Conservation (phyloP, 2,329 filamentous ascomycete species). For the Exophiala sp. region DNA sequence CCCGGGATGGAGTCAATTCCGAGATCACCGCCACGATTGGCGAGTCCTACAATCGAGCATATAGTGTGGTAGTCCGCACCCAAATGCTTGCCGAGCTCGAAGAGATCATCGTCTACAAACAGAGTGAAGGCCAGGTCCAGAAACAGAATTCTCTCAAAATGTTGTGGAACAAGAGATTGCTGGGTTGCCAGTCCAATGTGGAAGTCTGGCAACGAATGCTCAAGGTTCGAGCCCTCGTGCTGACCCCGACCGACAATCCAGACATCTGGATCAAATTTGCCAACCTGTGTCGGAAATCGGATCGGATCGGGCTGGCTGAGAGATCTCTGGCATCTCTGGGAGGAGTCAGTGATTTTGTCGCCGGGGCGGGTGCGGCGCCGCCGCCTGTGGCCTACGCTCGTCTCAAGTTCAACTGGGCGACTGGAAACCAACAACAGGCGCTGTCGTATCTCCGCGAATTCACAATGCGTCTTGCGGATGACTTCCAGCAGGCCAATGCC, state of each 20-base stretch:
- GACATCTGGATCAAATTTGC: conserved; percentile 99
- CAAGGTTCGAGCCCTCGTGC: conserved; percentile 85
- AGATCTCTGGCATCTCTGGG: conserved; percentile 91
- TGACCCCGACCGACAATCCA: conserved; percentile 86
- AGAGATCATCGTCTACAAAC: conserved; percentile 97
- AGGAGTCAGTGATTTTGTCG: conserved; percentile 43
- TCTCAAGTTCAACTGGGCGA: conserved; percentile 94
- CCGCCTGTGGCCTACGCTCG: conserved; percentile 93
- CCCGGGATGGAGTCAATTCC: conserved; percentile 86
- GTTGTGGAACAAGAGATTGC: conserved; percentile 92
- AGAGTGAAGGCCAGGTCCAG: conserved; percentile 68
- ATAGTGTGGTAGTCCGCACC: conserved; percentile 94
- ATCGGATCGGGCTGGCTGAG: conserved; percentile 87
- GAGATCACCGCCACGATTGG: conserved; percentile 94
- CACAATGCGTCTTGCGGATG: conserved; percentile 54
- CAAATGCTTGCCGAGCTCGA: conserved; percentile 99
- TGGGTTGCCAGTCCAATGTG: conserved; percentile 92
- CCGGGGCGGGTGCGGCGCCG: conserved; percentile 38
- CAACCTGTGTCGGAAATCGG: conserved; percentile 94
- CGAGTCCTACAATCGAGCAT: conserved; percentile 95
- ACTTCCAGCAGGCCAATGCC: conserved; percentile 47
- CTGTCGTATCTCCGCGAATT: conserved; percentile 58
- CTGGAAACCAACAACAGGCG: conserved; percentile 60
- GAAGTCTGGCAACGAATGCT: conserved; percentile 99
- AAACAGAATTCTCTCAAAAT: conserved; percentile 86